Conservation (phyloP, 495 filamentous ascomycete genomes). For the Tuber borchii region DNA sequence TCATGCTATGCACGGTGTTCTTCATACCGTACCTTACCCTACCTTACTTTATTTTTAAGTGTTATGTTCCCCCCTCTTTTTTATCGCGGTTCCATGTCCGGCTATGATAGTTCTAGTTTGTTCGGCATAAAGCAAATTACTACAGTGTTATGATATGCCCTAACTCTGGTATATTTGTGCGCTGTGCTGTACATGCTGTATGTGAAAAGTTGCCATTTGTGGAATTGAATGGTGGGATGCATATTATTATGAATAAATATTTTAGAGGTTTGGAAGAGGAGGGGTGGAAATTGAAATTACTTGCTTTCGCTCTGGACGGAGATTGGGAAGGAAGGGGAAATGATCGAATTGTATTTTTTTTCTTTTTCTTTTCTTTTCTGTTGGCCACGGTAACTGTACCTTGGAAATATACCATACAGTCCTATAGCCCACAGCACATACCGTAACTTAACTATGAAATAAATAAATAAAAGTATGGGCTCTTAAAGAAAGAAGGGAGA, state of each 20-base stretch:
- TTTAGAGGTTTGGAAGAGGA: neutral
- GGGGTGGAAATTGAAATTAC: neutral
- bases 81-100: neutral
- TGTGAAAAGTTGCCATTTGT: neutral
- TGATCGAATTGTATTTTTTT: neutral
- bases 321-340: neutral
- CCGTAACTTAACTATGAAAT: no score
- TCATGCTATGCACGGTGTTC: neutral
- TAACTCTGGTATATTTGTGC: neutral
- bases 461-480: no score
- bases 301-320: neutral
- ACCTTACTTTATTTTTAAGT: neutral
- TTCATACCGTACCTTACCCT: neutral
- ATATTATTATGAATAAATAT: neutral
- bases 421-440: no score
- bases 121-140: slow-evolving; percentile 2
- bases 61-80: neutral
- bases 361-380: neutral
- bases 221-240: neutral
- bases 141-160: neutral
- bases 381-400: neutral
- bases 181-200: neutral
- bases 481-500: no score
- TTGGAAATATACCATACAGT: neutral
- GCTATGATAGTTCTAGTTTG: neutral